These are phyloP conservation scores for Astrephomene gubernaculifera DNA, from an alignment of 139 green algal species.

Conservation along the genomic window DNA sequence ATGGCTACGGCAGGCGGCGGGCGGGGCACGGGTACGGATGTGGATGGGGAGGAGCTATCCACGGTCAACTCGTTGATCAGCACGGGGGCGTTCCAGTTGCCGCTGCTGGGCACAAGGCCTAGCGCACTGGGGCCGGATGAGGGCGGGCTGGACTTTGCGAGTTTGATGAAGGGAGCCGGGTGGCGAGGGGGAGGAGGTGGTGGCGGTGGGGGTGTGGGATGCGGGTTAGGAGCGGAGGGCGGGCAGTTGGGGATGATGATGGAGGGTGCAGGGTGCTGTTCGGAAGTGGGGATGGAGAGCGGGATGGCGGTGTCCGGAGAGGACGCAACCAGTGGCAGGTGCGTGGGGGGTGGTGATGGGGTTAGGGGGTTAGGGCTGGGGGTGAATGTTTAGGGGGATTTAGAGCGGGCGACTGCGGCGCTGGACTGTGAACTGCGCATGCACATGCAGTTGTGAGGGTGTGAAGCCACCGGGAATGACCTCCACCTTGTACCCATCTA, in stretches of 20 bases:
- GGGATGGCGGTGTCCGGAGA: background rate
- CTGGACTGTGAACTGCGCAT: no score
- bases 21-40: background rate
- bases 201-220: background rate
- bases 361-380: background rate
- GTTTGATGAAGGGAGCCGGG: constrained; percentile 21
- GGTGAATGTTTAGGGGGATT: background rate
- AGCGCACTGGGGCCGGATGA: constrained; percentile 2
- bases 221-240: background rate
- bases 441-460: no score
- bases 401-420: no score
- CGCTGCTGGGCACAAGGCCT: background rate
- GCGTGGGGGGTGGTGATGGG: background rate
- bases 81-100: background rate
- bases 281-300: background rate
- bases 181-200: background rate
- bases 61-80: background rate
- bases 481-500: no score
- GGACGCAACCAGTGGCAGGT: no score
- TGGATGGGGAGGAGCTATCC: constrained; percentile 17
- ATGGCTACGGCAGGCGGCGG: background rate
- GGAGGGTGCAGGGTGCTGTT: background rate
- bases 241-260: background rate
- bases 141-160: constrained; percentile 18
- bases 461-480: no score